These are phyloP conservation scores for Penicillium sumatraense DNA, from an alignment of 2,329 filamentous ascomycete species.

Conservation along the genomic window DNA sequence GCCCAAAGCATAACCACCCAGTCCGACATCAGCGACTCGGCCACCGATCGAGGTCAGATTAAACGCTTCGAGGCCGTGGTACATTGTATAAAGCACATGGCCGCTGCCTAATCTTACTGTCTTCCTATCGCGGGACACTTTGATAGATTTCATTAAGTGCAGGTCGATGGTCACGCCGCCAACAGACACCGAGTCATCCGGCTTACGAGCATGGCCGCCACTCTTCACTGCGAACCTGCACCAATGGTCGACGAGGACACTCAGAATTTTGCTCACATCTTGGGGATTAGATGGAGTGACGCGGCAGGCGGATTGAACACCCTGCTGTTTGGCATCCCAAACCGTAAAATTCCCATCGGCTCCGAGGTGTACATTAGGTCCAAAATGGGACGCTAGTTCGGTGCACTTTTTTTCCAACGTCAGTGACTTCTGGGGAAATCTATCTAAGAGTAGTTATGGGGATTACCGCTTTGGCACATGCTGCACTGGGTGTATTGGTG, in stretches of 20 bases:
- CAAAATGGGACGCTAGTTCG: neutral
- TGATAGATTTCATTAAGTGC: constrained; percentile 5
- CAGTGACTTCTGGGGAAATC: neutral
- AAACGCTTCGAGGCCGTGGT: constrained; percentile 10
- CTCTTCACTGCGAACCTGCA: constrained; percentile 57
- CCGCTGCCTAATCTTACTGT: neutral
- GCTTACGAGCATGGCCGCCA: constrained; percentile 59
- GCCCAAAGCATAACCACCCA: constrained; percentile 45
- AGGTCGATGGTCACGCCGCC: constrained; percentile 33
- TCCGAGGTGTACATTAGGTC: constrained; percentile 5
- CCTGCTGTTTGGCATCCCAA: constrained; percentile 25
- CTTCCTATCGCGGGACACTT: neutral
- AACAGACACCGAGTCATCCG: constrained; percentile 55
- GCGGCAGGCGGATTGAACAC: constrained; percentile 20
- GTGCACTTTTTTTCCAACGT: neutral
- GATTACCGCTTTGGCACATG: neutral
- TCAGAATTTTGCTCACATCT: constrained; percentile 21
- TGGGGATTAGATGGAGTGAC: constrained; percentile 15
- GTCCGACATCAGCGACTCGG: constrained; percentile 44
- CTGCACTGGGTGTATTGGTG: neutral
- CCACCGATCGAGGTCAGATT: constrained; percentile 37
- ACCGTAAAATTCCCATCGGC: constrained; percentile 14
- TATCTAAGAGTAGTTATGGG: too few species aligned
- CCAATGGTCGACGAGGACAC: constrained; percentile 20
- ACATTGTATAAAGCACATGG: neutral